Evolutionary conservation across 208 protist genomes (phyloP), one percentile per base, ranked within the genome.

Genomic region (Entamoeba invadens): DNA sequence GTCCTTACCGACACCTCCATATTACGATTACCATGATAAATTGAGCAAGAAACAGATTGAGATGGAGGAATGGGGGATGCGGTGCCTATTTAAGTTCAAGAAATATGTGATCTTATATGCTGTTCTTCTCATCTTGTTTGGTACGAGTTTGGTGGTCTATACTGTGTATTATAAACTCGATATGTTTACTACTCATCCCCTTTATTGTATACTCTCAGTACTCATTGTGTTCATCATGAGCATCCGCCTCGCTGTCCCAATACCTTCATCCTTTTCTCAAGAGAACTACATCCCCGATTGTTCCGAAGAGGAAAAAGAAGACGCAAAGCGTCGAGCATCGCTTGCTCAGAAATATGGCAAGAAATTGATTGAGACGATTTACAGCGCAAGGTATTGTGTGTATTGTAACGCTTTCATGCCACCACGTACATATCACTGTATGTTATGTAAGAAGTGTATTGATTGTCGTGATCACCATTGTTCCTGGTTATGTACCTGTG

Each of bases 401-500:
- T 68, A 68, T 68, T 68, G 50, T 68, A 68, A 3, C 31, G 21
- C 16, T 68, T 68, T 68, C 31, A 14, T 68, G 16, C 68, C 92
- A 2, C 91, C 93, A 10, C 91, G 96, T 42, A 38, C 96, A 44
- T 96, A 96, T 94, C 96, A 96, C 93, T 96, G 96, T 46, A 57
- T 92, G 45, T 51, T 96, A 35, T 96, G 95, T 94, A 94, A 95
- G 45, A 93, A 46, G 45, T 97, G 96, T 94, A 93, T 96, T 35
- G 46, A 95, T 31, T 46, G 45, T 45, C 96, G 96, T 95, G 96
- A 97, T 94, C 96, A 97, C 93, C 96, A 97, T 93, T 96, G 96
- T 93, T 77, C 95, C 42, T 96, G 95, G 95, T 92, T 96, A 44
- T 8, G 21, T 2, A 6, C 2, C 12, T 93, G 92, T 68, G 92